Evolutionary conservation across 768 basidiomycete genomes (phyloP).

Genomic region (Lactarius indigo): DNA sequence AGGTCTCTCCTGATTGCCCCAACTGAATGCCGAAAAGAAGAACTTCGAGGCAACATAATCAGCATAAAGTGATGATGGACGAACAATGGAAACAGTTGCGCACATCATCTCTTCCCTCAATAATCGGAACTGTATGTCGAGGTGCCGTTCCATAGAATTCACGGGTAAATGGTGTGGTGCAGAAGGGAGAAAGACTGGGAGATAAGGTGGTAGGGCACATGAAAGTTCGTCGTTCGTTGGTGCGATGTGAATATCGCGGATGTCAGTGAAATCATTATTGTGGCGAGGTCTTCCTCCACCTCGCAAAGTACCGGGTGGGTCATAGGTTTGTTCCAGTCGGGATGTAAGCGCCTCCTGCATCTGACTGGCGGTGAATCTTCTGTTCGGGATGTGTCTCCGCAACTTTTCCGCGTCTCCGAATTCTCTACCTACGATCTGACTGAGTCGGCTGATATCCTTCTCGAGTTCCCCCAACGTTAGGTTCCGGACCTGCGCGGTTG

Average conservation of each 20-base stretch:
- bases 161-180: slow-evolving; percentile 61
- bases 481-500: slow-evolving; percentile 33
- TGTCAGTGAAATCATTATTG: slow-evolving; percentile 60
- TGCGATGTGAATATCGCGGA: slow-evolving; percentile 58
- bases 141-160: slow-evolving; percentile 58
- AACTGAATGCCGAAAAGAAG: slow-evolving; percentile 26
- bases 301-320: slow-evolving; percentile 53
- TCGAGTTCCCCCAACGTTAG: slow-evolving; percentile 37
- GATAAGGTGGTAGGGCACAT: slow-evolving; percentile 45
- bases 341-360: slow-evolving; percentile 37
- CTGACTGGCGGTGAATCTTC: slow-evolving; percentile 22
- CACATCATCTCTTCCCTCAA: slow-evolving; percentile 70
- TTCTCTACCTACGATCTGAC: slow-evolving; percentile 51
- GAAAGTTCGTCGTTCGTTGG: slow-evolving; percentile 68
- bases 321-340: slow-evolving; percentile 42
- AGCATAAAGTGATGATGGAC: not conserved
- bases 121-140: slow-evolving; percentile 74
- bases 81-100: slow-evolving; percentile 24
- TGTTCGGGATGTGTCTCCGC: slow-evolving; percentile 2
- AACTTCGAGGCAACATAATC: slow-evolving; percentile 9
- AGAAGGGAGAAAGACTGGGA: slow-evolving; percentile 55
- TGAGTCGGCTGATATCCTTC: slow-evolving; percentile 34
- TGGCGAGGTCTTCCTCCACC: slow-evolving; percentile 50
- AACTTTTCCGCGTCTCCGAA: slow-evolving; percentile 33
- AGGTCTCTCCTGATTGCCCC: slow-evolving; percentile 23